Evolutionary conservation across 345 rosid species (phyloP), one percentile per base, ranked within the genome.

Genomic region (Populus simonii): DNA sequence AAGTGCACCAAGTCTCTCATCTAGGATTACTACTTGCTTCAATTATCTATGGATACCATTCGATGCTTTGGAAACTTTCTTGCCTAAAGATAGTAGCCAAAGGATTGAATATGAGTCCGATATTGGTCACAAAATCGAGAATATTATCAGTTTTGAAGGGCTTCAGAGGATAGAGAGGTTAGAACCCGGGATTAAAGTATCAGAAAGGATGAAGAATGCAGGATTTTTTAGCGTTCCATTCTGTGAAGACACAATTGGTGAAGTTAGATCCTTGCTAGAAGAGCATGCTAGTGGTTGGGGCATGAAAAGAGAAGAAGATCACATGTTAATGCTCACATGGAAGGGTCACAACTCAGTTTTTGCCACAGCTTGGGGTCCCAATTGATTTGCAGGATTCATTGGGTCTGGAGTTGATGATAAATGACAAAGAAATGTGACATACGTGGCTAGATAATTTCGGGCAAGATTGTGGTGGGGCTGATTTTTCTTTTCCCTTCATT

Each of bases 231-330:
- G 87, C n/a, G 66, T 86, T 27, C 84, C 88, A 18, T 88, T 88
- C 36, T 43, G 89, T n/a, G 95, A 89, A 66, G 92, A 87, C 71
- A 91, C 92, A 1, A 38, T 86, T 7, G 71, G 51, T 31, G 92
- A 89, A 75, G 88, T 91, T 17, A 91, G 81, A 75, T 82, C 76
- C 3, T 45, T 91, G 85, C 78, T 91, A 27, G 93, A 91, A 70
- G 90, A 91, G 66, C 92, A 91, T 71, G 89, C 92, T 5, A 81
- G 93, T 18, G 92, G 95, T 0, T 91, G 93, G 95, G 95, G 95
- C 20, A 91, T 91, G 95, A 91, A 89, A 81, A 83, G 76, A 70
- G 95, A 89, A 51, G 95, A 89, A 57, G 92, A 89, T 41, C 63
- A 57, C 23, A 87, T 69, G 89, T 38, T 91, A 74, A 88, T 87